Percentiles rank a stretch among this genome's conserved stretches.
These are phyloP conservation scores for Aureobasidium sp. DNA, from an alignment of 2,329 filamentous ascomycete species.

Conservation along the genomic window DNA sequence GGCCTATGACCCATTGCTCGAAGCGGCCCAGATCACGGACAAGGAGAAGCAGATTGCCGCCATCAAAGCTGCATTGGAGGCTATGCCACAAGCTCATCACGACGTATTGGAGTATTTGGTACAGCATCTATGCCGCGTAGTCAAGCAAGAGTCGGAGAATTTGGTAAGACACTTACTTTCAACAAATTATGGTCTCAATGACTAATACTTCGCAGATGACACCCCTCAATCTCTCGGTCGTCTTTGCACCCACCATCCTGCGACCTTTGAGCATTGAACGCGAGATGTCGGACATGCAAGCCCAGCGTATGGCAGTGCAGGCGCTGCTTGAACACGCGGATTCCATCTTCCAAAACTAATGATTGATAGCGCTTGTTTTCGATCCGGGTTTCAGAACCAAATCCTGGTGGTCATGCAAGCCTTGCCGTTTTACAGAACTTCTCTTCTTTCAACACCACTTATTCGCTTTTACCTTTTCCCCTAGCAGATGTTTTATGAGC, in stretches of 20 bases:
- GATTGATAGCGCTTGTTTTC: not conserved
- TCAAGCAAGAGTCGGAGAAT: slow-evolving; percentile 74
- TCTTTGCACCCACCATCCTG: slow-evolving; percentile 98
- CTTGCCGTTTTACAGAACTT: not conserved
- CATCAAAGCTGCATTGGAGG: slow-evolving; percentile 64
- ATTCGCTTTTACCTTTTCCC: not conserved
- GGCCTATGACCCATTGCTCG: slow-evolving; percentile 81
- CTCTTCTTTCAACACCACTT: not conserved
- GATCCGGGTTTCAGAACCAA: not conserved
- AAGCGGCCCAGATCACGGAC: slow-evolving; percentile 55
- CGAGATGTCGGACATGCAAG: slow-evolving; percentile 93
- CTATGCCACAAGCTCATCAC: slow-evolving; percentile 73
- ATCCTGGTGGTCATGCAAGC: not conserved
- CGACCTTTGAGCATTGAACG: slow-evolving; percentile 79
- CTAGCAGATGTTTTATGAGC: not conserved
- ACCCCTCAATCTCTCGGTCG: slow-evolving; percentile 88
- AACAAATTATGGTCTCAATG: not conserved
- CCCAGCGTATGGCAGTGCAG: slow-evolving; percentile 86
- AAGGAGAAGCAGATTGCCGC: slow-evolving; percentile 60
- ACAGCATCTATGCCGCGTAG: slow-evolving; percentile 84
- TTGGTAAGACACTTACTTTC: slow-evolving; percentile 46
- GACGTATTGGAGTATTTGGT: slow-evolving; percentile 90
- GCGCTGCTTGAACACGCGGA: slow-evolving; percentile 87
- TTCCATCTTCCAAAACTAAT: slow-evolving; percentile 53
- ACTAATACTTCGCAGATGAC: slow-evolving; percentile 62